Conservation (phyloP, 768 basidiomycete genomes). For the Lactarius quietus region DNA sequence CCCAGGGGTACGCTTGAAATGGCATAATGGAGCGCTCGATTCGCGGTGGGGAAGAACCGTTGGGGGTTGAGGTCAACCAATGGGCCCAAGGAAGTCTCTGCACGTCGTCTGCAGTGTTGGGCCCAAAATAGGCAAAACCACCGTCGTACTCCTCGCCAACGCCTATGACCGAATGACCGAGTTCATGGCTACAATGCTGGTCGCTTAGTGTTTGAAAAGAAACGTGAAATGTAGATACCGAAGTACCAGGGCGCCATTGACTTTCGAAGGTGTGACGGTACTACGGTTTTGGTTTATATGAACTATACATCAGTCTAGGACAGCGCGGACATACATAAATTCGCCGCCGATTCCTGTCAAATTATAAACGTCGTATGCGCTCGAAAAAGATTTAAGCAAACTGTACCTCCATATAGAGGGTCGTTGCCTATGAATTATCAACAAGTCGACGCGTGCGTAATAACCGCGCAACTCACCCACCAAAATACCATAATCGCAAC, state of each 20-base stretch:
- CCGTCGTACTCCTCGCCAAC: slow-evolving; percentile 86
- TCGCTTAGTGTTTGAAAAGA: neutral
- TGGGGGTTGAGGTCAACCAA: slow-evolving; percentile 52
- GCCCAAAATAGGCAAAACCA: slow-evolving; percentile 67
- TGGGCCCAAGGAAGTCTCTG: slow-evolving; percentile 59
- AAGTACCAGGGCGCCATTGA: slow-evolving; percentile 71
- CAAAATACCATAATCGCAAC: slow-evolving; percentile 73
- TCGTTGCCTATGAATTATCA: slow-evolving; percentile 55
- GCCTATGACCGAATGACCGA: slow-evolving; percentile 74
- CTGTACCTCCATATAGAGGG: slow-evolving; percentile 70
- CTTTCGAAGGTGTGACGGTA: slow-evolving; percentile 68
- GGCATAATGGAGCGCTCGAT: slow-evolving; percentile 73
- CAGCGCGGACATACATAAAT: slow-evolving; percentile 55
- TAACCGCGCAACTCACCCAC: slow-evolving; percentile 44
- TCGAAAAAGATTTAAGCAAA: neutral
- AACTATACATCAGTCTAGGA: neutral
- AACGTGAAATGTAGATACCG: slow-evolving; percentile 33
- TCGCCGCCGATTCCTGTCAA: slow-evolving; percentile 65
- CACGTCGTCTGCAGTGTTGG: slow-evolving; percentile 52
- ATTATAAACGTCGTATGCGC: neutral
- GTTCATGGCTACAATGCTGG: slow-evolving; percentile 48
- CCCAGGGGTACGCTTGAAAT: slow-evolving; percentile 74
- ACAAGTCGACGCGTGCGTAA: neutral
- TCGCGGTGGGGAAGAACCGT: slow-evolving; percentile 31
- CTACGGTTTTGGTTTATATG: slow-evolving; percentile 34